Percentiles rank a stretch among this genome's conserved stretches.
Evolutionary conservation across 2,329 filamentous ascomycete species (phyloP).

Genomic region (Colletotrichum gloeosporioides): DNA sequence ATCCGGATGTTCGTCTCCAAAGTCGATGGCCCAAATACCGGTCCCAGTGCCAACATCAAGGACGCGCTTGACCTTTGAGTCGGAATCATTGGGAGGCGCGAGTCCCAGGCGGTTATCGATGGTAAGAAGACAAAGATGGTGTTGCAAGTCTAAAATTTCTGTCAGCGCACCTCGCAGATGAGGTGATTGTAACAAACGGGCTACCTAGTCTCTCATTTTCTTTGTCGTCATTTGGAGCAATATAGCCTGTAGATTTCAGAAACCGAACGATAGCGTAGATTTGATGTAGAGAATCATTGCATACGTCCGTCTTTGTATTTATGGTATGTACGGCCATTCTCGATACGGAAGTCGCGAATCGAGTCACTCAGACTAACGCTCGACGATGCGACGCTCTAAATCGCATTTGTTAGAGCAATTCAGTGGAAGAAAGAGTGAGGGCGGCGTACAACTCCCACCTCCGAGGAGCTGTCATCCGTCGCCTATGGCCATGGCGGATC

Average conservation of each 20-base stretch:
- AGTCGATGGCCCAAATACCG: conserved; percentile 27
- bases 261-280: background rate
- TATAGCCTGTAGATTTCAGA: background rate
- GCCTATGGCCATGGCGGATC: background rate
- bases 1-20: conserved; percentile 39
- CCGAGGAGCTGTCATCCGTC: background rate
- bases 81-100: background rate
- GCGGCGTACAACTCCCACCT: background rate
- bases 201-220: conserved; percentile 9
- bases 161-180: background rate
- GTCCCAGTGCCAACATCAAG: conserved; percentile 28
- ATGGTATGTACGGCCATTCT: background rate
- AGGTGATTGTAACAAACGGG: conserved; percentile 20
- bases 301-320: conserved; percentile 6
- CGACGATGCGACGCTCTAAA: background rate
- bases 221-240: background rate
- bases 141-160: conserved; percentile 46
- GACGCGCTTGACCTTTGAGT: conserved; percentile 7
- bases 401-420: background rate
- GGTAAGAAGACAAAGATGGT: conserved; percentile 55
- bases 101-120: conserved; percentile 30
- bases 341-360: conserved; percentile 20
- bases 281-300: rapidly evolving
- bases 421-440: background rate
- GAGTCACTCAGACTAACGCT: conserved; percentile 34